Percentiles rank a stretch among this genome's conserved stretches.
Evolutionary conservation across 257 asterid genomes (phyloP).

Genomic region (Plantago major): DNA sequence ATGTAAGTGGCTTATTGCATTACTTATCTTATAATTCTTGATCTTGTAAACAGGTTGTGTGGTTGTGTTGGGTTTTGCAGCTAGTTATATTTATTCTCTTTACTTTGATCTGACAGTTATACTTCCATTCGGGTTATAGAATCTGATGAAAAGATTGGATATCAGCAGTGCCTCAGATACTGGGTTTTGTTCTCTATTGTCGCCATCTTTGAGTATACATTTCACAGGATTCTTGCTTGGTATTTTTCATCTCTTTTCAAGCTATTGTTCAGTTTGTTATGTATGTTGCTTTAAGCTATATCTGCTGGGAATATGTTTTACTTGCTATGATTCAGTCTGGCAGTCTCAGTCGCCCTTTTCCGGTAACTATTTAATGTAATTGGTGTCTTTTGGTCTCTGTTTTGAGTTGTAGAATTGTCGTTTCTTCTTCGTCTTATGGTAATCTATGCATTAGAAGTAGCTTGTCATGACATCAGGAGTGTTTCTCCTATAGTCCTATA

Average conservation of each 20-base stretch:
- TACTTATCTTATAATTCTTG: neutral
- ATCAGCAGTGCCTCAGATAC: slow-evolving; percentile 13
- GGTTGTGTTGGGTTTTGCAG: neutral
- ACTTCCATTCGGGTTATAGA: slow-evolving; percentile 16
- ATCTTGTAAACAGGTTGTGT: neutral
- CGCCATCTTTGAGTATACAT: slow-evolving; percentile 6
- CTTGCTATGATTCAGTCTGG: no score
- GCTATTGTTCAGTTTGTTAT: neutral
- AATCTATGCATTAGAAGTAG: no score
- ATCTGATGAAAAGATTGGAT: slow-evolving; percentile 6
- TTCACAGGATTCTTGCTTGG: slow-evolving; percentile 16
- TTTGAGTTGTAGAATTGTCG: no score
- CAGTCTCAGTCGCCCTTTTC: no score
- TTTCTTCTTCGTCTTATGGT: no score
- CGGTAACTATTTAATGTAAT: no score
- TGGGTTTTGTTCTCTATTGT: slow-evolving; percentile 16
- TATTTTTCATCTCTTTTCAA: neutral
- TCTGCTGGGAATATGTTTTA: no score
- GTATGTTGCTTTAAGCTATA: neutral
- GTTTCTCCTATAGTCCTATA: no score
- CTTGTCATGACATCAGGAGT: no score
- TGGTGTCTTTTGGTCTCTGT: no score
- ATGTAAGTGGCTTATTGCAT: neutral
- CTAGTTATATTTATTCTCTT: neutral
- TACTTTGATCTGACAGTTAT: slow-evolving; percentile 2